Evolutionary conservation across 179 eudicot species (phyloP).

Genomic region (Vitellaria paradoxa): DNA sequence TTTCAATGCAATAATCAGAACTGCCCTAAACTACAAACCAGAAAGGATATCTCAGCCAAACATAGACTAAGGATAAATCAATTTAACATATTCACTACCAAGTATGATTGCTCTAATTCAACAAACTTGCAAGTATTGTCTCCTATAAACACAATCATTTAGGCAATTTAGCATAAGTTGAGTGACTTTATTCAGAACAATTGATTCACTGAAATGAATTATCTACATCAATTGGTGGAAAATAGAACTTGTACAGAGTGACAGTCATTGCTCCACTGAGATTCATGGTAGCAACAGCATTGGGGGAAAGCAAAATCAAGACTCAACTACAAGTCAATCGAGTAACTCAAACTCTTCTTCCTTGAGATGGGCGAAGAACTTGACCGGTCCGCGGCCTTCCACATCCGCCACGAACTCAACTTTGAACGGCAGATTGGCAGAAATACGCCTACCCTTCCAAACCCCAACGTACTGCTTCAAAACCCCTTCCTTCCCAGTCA

Average conservation of each 20-base stretch:
- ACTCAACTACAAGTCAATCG: conserved; percentile 25
- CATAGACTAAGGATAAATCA: too few relatives aligned
- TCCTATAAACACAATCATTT: neutral
- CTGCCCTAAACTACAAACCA: too few relatives aligned
- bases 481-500: conserved; percentile 53
- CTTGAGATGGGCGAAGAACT: conserved; percentile 64
- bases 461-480: conserved; percentile 60
- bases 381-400: conserved; percentile 54
- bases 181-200: neutral
- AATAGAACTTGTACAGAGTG: conserved; percentile 6
- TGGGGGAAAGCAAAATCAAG: neutral
- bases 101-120: neutral
- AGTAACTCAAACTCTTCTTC: conserved; percentile 80
- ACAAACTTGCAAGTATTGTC: neutral
- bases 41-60: too few relatives aligned
- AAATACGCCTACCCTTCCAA: conserved; percentile 73
- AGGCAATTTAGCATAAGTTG: neutral
- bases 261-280: neutral
- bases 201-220: neutral
- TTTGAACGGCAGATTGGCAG: conserved; percentile 70
- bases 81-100: neutral
- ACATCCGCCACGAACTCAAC: conserved; percentile 46
- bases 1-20: too few relatives aligned
- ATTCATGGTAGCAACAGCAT: conserved; percentile 6
- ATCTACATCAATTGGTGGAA: neutral